Evolutionary conservation across 371 early-diverging fungal species (phyloP), one percentile per base, ranked within the genome.

Genomic region (Ordospora pajunii): DNA sequence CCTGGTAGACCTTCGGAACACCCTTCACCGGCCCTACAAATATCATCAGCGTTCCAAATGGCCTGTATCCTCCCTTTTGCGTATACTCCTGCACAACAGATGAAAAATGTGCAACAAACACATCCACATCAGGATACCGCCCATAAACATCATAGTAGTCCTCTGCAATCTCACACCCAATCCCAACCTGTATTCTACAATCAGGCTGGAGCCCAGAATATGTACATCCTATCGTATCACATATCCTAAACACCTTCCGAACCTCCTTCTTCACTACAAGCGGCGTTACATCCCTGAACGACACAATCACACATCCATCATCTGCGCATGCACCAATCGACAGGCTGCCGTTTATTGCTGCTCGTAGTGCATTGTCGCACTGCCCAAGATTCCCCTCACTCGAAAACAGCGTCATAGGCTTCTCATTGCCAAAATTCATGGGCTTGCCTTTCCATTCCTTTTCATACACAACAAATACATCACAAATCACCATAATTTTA

Each of bases 361-460:
- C 85, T 40, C 65, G 72, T 19, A 85, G 64, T 12, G 85, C 85
- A 67, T 81, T 81, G 51, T 85, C 85, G 58, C 84, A 85, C 58
- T 85, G 85, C 1, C 49, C 52, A 10, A 85, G 75, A 22, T 73
- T 81, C 17, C 85, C 85, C 63, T 84, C 81, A 58, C 76, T 81
- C 21, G 80, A 67, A 58, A 84, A 85, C 11, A 81, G 50, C 27
- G 82, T 82, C 11, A 81, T 63, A 19, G 81, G 75, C 63, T 84
- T 76, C 32, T 32, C 80, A 44, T 73, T 25, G 58, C 84, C 78
- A 17, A 80, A 74, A 70, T 80, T 65, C 85, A 85, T 85, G 75
- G 58, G 58, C 14, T 14, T 32, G 32, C 32, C 12, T 19, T 25
- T 37, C 58, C 58, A 58, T 37, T 37, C 58, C 14, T 37, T 58